Evolutionary conservation across 768 basidiomycete species (phyloP), one percentile per base, ranked within the genome.

Genomic region (Chalciporus pseudorubinellus): DNA sequence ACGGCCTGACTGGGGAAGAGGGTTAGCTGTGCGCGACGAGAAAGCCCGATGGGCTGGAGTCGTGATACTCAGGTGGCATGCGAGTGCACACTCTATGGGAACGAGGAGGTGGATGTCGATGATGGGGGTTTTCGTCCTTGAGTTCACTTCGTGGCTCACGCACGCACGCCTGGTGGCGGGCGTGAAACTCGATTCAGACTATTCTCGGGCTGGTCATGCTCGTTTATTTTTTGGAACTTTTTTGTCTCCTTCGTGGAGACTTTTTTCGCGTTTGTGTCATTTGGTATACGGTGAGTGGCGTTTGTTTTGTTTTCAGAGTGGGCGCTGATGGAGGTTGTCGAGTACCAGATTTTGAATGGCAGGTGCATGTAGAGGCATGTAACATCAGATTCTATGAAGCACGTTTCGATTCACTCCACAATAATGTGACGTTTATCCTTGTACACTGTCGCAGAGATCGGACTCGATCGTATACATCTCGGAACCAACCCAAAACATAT

Each of bases 161-260:
- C 43, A 50, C 16, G 33, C 44, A n/a, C n/a, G n/a, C 24, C 29
- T 39, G 43, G 2, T 5, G 1, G 16, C 12, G 50, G 20, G 54
- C 22, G 67, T 58, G 62, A 46, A 67, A 67, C 67, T 59, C 65
- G 62, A 65, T 65, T 67, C 66, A 67, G 66, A 69, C 62, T 67
- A 56, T 45, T 67, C 62, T 66, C 20, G 59, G 54, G 14, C 62
- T 66, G 64, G 64, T 62, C 53, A 20, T 54, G 52, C 49, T 58
- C 46, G 38, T 33, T 36, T 21, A 14, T 11, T 58, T 58, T 62
- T 61, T 58, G 53, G 51, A 43, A n/a, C 20, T n/a, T 1, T 26
- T 13, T 22, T 16, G 34, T 49, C 49, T 59, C 53, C 51, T 57
- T 62, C 33, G 61, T 52, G 50, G 61, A 59, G 55, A 41, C 34